phyloP scores from a whole-genome alignment of 306 rosid species.

The Cucurbita ficifolia region DNA sequence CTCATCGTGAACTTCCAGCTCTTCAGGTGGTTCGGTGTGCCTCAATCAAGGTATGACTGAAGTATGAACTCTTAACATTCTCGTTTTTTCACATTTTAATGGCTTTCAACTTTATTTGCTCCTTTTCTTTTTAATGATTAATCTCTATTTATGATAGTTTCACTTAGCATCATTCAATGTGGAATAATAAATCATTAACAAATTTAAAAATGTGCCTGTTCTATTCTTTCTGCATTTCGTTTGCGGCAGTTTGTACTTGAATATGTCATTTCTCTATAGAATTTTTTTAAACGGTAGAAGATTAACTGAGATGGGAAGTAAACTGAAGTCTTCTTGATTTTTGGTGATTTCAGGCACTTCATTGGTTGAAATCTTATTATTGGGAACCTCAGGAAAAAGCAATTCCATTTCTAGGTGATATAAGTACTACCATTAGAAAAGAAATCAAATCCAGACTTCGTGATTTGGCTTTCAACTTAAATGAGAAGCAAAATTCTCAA shows the following conservation, averaged over 20 bases:
- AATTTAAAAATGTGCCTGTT: not conserved
- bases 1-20: conserved; percentile 89
- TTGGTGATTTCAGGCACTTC: conserved; percentile 59
- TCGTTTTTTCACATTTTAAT: not conserved
- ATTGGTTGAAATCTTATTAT: conserved; percentile 79
- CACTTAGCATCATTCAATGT: not conserved
- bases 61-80: not conserved
- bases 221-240: not conserved
- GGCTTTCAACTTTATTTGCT: not conserved
- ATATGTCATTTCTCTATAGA: not conserved
- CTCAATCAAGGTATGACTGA: conserved; percentile 41
- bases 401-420: conserved; percentile 66
- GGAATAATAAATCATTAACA: not conserved
- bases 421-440: conserved; percentile 26
- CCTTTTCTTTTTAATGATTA: not conserved
- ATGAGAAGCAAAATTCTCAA: conserved; percentile 25
- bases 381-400: conserved; percentile 90
- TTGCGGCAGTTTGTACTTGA: not conserved
- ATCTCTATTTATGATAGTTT: not conserved
- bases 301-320: not conserved
- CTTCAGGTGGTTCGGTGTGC: conserved; percentile 58
- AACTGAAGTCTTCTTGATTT: not conserved
- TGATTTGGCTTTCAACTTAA: conserved; percentile 41
- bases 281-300: not conserved
- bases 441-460: conserved; percentile 49